Evolutionary conservation across 2,329 filamentous ascomycete genomes (phyloP).

Genomic region (Aspergillus arachidicola): DNA sequence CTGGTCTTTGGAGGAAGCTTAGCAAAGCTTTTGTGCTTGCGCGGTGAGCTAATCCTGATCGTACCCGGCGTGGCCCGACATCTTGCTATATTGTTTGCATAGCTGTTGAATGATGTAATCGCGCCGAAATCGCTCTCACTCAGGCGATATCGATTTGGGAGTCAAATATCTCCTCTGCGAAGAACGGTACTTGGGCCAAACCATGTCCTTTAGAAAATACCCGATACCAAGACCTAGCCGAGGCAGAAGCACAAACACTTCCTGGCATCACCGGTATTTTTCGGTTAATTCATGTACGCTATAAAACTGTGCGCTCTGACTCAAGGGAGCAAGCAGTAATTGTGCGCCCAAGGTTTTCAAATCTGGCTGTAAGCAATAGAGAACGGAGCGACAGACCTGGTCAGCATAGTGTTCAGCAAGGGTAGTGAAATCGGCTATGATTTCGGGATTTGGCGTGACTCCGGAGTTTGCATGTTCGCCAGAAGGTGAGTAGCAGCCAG

Average conservation of each 20-base stretch:
- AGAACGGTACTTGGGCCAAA: constrained; percentile 23
- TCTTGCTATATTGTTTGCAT: not conserved
- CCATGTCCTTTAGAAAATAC: constrained; percentile 23
- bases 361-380: constrained; percentile 21
- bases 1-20: not conserved
- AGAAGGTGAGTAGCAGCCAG: constrained; percentile 1
- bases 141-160: not conserved
- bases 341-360: constrained; percentile 25
- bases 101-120: not conserved
- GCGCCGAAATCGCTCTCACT: not conserved
- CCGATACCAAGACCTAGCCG: constrained; percentile 22
- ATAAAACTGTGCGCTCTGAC: constrained; percentile 23
- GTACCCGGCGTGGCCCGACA: not conserved
- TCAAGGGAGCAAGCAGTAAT: constrained; percentile 21
- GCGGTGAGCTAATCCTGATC: not conserved
- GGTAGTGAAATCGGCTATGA: constrained; percentile 11
- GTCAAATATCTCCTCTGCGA: constrained; percentile 9
- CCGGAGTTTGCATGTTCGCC: not conserved
- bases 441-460: not conserved
- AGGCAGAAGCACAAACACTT: constrained; percentile 19
- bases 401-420: constrained; percentile 23
- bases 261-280: constrained; percentile 23
- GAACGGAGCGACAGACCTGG: constrained; percentile 22
- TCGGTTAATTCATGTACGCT: constrained; percentile 13
- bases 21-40: not conserved